Conservation (phyloP, 768 basidiomycete species). For the Auricularia sp. region DNA sequence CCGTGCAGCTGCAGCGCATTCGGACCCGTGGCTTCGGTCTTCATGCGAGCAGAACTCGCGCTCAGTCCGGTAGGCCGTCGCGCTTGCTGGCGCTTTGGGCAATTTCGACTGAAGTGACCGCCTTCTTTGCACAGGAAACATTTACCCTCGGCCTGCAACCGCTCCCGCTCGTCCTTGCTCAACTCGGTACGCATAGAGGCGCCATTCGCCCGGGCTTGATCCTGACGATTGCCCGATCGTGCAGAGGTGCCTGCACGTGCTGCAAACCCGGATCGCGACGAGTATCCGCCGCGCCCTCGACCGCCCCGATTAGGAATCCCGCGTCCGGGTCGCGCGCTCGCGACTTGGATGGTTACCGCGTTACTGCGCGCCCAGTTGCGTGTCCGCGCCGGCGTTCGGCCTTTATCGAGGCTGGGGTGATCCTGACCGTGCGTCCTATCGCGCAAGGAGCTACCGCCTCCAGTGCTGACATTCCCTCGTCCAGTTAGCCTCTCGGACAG, state of each 20-base stretch:
- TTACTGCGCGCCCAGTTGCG: too few relatives aligned
- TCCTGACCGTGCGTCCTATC: too few relatives aligned
- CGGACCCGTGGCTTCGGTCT: background rate
- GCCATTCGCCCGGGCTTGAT: background rate
- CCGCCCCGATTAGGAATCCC: too few relatives aligned
- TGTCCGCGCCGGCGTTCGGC: too few relatives aligned
- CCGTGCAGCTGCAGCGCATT: background rate
- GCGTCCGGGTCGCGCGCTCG: too few relatives aligned
- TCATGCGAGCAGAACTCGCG: background rate
- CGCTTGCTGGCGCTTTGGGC: conserved; percentile 17
- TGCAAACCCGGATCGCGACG: too few relatives aligned
- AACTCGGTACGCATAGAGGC: background rate
- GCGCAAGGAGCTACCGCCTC: too few relatives aligned
- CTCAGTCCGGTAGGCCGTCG: background rate
- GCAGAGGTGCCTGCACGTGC: background rate
- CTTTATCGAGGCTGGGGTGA: too few relatives aligned
- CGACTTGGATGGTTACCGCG: too few relatives aligned
- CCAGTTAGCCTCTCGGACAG: too few relatives aligned
- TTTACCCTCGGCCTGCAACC: conserved; percentile 9
- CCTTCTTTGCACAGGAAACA: conserved; percentile 23
- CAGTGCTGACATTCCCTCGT: too few relatives aligned
- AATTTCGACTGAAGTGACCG: conserved; percentile 23
- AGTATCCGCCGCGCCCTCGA: too few relatives aligned
- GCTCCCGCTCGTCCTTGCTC: background rate
- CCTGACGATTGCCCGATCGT: background rate